Evolutionary conservation across 1,139 yeast genomes (phyloP).

Genomic region (Hyphopichia pseudoburtonii): DNA sequence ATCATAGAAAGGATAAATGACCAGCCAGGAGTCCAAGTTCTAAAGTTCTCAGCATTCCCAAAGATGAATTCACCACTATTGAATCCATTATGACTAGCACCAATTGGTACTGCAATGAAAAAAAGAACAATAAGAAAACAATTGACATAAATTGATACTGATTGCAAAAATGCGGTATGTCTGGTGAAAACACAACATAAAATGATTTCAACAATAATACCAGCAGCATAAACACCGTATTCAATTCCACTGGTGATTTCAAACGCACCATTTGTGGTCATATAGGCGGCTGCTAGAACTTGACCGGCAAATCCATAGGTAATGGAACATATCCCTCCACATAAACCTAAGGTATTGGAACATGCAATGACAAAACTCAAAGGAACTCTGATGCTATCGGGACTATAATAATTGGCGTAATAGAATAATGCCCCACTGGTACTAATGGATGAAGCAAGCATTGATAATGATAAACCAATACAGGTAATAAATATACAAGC

Average conservation of each 20-base stretch:
- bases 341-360: conserved; percentile 34
- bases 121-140: conserved; percentile 55
- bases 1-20: conserved; percentile 46
- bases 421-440: conserved; percentile 69
- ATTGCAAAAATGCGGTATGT: conserved; percentile 58
- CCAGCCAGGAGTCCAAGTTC: conserved; percentile 71
- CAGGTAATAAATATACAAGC: conserved; percentile 57
- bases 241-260: conserved; percentile 28
- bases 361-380: conserved; percentile 26
- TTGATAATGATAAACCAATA: conserved; percentile 65
- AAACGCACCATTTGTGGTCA: conserved; percentile 32
- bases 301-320: conserved; percentile 40
- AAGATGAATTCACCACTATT: conserved; percentile 50
- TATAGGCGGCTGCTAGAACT: conserved; percentile 33
- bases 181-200: conserved; percentile 34
- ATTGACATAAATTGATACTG: conserved; percentile 58
- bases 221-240: conserved; percentile 40
- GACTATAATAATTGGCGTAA: conserved; percentile 48
- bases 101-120: conserved; percentile 66
- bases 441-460: conserved; percentile 68
- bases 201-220: conserved; percentile 25
- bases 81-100: conserved; percentile 35
- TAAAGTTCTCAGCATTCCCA: conserved; percentile 51
- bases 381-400: conserved; percentile 29
- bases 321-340: conserved; percentile 40